These are phyloP conservation scores for Geranomyces michiganensis DNA, from an alignment of 192 early-diverging fungal genomes.

Conservation along the genomic window DNA sequence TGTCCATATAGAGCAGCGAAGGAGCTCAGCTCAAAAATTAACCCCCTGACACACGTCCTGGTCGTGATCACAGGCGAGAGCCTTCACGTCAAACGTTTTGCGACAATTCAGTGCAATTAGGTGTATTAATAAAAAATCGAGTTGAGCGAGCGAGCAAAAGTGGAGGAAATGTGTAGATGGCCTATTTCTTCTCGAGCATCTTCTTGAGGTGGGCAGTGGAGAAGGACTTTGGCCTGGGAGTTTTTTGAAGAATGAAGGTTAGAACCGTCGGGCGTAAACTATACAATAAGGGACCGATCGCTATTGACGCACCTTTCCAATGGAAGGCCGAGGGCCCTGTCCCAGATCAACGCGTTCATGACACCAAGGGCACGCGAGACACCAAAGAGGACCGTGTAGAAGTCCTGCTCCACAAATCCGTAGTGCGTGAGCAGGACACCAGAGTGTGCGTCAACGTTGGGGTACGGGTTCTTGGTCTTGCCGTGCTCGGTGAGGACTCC, in stretches of 20 bases:
- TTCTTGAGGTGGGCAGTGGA: constrained; percentile 84
- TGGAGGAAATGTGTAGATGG: neutral
- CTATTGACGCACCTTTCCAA: too few species aligned
- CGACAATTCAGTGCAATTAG: too few species aligned
- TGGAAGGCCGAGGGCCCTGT: constrained; percentile 93
- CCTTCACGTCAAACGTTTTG: too few species aligned
- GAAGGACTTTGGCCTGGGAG: constrained; percentile 76
- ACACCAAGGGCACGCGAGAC: constrained; percentile 98
- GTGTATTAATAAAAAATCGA: too few species aligned
- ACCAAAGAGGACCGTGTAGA: constrained; percentile 99
- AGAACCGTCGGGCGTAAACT: too few species aligned
- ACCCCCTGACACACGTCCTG: too few species aligned
- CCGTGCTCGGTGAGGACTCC: constrained; percentile 97
- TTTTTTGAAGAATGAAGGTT: constrained; percentile 54
- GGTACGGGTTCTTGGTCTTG: constrained; percentile 99
- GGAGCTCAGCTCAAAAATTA: too few species aligned
- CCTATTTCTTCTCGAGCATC: constrained; percentile 71
- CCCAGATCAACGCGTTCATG: constrained; percentile 94
- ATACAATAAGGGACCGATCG: too few species aligned
- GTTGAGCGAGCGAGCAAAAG: too few species aligned
- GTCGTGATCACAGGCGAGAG: too few species aligned
- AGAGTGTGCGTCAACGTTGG: constrained; percentile 99
- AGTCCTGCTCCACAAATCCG: constrained; percentile 96
- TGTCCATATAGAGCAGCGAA: too few species aligned
- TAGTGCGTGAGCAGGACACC: constrained; percentile 95